Evolutionary conservation across 208 protist genomes (phyloP), one percentile per base, ranked within the genome.

Genomic region (Wallacemonas sp.): DNA sequence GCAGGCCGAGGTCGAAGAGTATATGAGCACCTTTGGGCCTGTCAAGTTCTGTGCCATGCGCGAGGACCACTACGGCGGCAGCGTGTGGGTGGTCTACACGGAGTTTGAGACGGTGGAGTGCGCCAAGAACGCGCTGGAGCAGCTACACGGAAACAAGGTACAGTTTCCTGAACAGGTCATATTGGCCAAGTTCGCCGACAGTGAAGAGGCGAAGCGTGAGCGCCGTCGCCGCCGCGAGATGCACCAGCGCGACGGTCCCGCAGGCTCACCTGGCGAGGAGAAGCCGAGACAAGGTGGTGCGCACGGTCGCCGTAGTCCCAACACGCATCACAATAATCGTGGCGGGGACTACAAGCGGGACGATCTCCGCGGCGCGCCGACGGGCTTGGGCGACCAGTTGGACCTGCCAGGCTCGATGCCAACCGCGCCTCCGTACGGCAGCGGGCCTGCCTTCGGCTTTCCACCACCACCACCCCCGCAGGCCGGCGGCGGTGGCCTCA

Each of bases 1-100:
- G 4, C 78, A 85, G 68, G 3, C 45, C 29, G 71, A 80, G 61
- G 85, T 94, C 57, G 81, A 94, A 67, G 61, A 81, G 53, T 91
- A 91, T 27, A 61, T 94, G 44, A 42, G 77, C 32, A 54, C 52
- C 33, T 92, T 92, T 48, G 89, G 85, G 10, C 71, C 67, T n/a
- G 62, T 94, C 36, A 81, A 72, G n/a, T 92, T 88, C 79, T 94
- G 85, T 44, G 80, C 89, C 19, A 94, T 94, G 89, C 85, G 89
- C 39, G 89, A 90, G 50, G 89, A 94, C 61, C 85, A 92, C 65
- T 82, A 91, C 67, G 85, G 89, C 29, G 77, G 68, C 22, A 75
- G 68, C 27, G 89, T 94, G 21, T 94, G 89, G 86, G 89, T 94
- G 1, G 83, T 94, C 24, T 92, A 92, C 70, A 84, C 85, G 17